Evolutionary conservation across 116 monocot genomes (phyloP).

Genomic region (Thalassia testudinum): DNA sequence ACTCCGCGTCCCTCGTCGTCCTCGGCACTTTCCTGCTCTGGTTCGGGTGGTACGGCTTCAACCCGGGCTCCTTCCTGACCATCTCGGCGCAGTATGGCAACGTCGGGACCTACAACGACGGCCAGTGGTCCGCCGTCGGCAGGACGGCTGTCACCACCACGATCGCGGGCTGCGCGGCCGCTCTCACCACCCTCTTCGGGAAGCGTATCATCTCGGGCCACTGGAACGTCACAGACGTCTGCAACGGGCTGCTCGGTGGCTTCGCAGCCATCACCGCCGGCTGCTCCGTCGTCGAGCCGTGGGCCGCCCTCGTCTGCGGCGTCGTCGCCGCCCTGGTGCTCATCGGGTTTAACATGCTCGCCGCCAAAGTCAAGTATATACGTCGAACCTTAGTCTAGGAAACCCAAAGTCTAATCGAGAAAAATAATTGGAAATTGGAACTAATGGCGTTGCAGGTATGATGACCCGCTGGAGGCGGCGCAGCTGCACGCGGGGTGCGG

Average conservation of each 20-base stretch:
- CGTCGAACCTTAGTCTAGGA: too few species aligned
- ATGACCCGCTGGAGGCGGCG: conserved; percentile 74
- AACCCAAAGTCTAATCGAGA: too few species aligned
- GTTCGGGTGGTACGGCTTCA: conserved; percentile 96
- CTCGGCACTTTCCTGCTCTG: conserved; percentile 75
- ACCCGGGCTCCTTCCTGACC: conserved; percentile 69
- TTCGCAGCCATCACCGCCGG: conserved; percentile 79
- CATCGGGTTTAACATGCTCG: conserved; percentile 53
- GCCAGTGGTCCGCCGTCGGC: conserved; percentile 54
- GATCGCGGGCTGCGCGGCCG: conserved; percentile 40
- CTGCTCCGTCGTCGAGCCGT: conserved; percentile 72
- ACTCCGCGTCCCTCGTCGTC: conserved; percentile 71
- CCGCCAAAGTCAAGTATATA: conserved; percentile 25
- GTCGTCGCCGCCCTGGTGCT: conserved; percentile 60
- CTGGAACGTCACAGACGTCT: conserved; percentile 73
- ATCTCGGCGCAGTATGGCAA: conserved; percentile 44
- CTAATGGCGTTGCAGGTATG: too few species aligned
- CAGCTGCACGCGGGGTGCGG: conserved; percentile 82
- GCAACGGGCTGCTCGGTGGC: conserved; percentile 72
- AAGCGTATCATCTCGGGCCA: conserved; percentile 41
- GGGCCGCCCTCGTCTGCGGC: conserved; percentile 74
- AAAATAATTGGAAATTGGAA: too few species aligned
- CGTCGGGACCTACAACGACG: conserved; percentile 30
- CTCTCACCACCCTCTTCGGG: conserved; percentile 43
- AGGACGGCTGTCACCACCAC: conserved; percentile 58